These are phyloP conservation scores for Trichoderma virens DNA, from an alignment of 495 filamentous ascomycete species.

Conservation along the genomic window DNA sequence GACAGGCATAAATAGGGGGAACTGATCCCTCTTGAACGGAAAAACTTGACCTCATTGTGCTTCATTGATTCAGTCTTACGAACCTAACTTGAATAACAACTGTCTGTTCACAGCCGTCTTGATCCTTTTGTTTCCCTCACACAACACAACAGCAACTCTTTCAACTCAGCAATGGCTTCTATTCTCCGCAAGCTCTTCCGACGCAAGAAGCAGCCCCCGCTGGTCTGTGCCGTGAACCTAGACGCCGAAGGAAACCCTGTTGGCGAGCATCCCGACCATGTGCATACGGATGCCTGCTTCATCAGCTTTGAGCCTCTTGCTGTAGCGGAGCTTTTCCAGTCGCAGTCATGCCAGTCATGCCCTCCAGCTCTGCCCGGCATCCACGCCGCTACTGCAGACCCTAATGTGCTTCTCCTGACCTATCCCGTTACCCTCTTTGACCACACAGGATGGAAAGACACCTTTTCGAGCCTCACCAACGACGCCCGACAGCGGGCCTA, in stretches of 20 bases:
- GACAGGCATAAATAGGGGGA: neutral
- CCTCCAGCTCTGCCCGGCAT: conserved; percentile 17
- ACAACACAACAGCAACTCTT: too few relatives aligned
- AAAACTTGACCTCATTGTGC: neutral
- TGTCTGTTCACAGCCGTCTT: neutral
- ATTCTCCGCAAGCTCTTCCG: conserved; percentile 14
- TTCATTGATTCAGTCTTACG: neutral
- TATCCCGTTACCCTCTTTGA: conserved; percentile 20
- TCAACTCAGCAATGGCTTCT: conserved; percentile 13
- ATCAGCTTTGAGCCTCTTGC: conserved; percentile 16
- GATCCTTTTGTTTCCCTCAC: too few relatives aligned
- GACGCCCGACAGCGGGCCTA: conserved; percentile 18
- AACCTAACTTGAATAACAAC: neutral
- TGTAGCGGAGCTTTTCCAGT: conserved; percentile 18
- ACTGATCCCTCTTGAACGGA: neutral
- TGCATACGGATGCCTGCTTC: conserved; percentile 18
- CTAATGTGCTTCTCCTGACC: conserved; percentile 17
- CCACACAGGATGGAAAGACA: conserved; percentile 20
- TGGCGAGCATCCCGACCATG: conserved; percentile 9
- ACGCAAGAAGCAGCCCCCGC: conserved; percentile 15
- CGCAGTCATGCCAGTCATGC: conserved; percentile 18
- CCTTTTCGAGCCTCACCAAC: conserved; percentile 11
- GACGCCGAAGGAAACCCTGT: conserved; percentile 12
- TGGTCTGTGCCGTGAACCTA: conserved; percentile 14
- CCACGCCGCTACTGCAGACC: conserved; percentile 11